phyloP scores from a whole-genome alignment of 805 yeast genomes.

The Kodamaea nitidulidarum region DNA sequence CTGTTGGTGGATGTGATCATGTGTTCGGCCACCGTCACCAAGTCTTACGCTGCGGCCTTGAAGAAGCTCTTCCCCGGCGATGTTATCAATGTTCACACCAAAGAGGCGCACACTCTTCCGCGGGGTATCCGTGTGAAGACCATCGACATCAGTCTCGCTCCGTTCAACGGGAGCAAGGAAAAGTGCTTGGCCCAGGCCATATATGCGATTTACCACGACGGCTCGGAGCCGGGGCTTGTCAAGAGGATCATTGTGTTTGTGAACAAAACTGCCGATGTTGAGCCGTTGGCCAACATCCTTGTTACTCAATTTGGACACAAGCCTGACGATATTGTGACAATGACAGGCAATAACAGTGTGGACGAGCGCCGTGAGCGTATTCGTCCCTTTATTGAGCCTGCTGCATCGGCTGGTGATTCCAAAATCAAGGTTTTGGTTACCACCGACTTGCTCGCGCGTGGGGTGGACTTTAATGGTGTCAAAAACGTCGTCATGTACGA shows the following conservation, averaged over 20 bases:
- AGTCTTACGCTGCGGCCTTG: constrained; percentile 63
- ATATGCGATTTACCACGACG: constrained; percentile 80
- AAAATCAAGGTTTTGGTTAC: constrained; percentile 70
- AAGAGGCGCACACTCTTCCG: constrained; percentile 82
- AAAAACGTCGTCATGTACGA: constrained; percentile 81
- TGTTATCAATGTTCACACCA: constrained; percentile 63
- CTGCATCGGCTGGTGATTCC: constrained; percentile 39
- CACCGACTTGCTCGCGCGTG: constrained; percentile 87
- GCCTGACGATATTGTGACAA: constrained; percentile 50
- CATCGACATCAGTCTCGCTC: constrained; percentile 71
- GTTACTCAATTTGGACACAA: constrained; percentile 33
- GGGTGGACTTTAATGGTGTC: constrained; percentile 78
- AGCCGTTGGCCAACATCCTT: constrained; percentile 53
- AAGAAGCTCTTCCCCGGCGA: constrained; percentile 56
- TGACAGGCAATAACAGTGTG: constrained; percentile 62
- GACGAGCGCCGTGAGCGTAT: constrained; percentile 58
- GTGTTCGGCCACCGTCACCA: constrained; percentile 89
- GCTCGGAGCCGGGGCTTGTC: constrained; percentile 68
- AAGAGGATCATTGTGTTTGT: constrained; percentile 85
- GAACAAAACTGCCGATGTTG: constrained; percentile 65
- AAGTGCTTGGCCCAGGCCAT: constrained; percentile 86
- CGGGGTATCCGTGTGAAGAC: constrained; percentile 65
- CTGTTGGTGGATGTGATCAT: constrained; percentile 62
- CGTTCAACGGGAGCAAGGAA: constrained; percentile 78
- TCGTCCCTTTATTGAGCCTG: constrained; percentile 60